Percentiles rank a stretch among this genome's conserved stretches.
These are phyloP conservation scores for Pisolithus orientalis DNA, from an alignment of 768 basidiomycete species.

Conservation along the genomic window DNA sequence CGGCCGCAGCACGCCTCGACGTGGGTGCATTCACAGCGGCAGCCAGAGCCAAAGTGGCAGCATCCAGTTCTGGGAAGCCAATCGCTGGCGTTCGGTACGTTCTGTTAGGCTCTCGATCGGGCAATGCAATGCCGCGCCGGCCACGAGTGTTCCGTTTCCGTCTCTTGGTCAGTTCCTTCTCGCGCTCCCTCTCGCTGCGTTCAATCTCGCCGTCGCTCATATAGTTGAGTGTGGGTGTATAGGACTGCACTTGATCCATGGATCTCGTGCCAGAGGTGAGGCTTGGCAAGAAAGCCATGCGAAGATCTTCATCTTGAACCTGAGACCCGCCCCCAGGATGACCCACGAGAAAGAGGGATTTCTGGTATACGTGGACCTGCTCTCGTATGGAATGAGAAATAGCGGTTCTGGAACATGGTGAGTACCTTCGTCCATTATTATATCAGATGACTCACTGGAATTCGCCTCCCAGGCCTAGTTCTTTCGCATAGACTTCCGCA, in stretches of 20 bases:
- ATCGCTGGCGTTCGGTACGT: constrained; percentile 89
- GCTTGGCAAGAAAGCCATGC: constrained; percentile 83
- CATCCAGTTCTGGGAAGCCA: constrained; percentile 74
- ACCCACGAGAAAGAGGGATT: constrained; percentile 85
- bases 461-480: constrained; percentile 86
- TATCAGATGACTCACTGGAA: constrained; percentile 61
- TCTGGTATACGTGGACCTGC: constrained; percentile 87
- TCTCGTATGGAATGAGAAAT: constrained; percentile 95
- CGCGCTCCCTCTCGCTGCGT: constrained; percentile 84
- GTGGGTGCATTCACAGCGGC: constrained; percentile 62
- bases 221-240: constrained; percentile 85
- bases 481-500: constrained; percentile 78
- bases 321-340: constrained; percentile 75
- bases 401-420: constrained; percentile 61
- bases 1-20: constrained; percentile 79
- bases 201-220: constrained; percentile 88
- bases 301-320: constrained; percentile 87
- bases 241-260: constrained; percentile 69
- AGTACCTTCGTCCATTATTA: constrained; percentile 1
- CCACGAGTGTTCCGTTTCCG: constrained; percentile 81
- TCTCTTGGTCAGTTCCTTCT: constrained; percentile 85
- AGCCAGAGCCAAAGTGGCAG: constrained; percentile 61
- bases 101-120: constrained; percentile 88
- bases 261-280: constrained; percentile 65
- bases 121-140: constrained; percentile 72